These are phyloP conservation scores for Geranium incanum DNA, from an alignment of 441 rosid genomes.

Conservation along the genomic window DNA sequence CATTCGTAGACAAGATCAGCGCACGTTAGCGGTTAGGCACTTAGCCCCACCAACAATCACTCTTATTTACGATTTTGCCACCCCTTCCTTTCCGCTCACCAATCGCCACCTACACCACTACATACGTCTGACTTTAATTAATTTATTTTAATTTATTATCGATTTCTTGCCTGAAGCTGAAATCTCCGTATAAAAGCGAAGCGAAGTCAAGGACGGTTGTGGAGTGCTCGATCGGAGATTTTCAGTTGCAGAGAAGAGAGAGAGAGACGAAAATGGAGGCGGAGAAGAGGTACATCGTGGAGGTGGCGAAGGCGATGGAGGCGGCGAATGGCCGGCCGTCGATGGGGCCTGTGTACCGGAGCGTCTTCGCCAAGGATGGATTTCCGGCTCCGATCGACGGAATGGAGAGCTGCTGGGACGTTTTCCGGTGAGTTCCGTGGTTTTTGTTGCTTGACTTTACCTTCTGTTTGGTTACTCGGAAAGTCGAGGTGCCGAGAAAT, in stretches of 20 bases:
- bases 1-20: too few species aligned
- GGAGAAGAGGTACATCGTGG: slow-evolving; percentile 39
- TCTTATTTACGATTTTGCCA: too few species aligned
- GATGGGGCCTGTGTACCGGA: slow-evolving; percentile 72
- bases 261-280: slow-evolving; percentile 23
- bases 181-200: background rate
- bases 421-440: slow-evolving; percentile 51
- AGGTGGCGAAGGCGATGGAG: slow-evolving; percentile 59
- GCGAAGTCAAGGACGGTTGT: background rate
- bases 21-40: too few species aligned
- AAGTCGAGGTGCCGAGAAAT: background rate
- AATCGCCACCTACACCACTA: too few species aligned
- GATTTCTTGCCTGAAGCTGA: background rate
- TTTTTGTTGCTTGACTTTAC: background rate
- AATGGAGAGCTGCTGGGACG: slow-evolving; percentile 80
- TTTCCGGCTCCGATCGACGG: slow-evolving; percentile 60
- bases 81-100: too few species aligned
- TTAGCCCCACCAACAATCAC: too few species aligned
- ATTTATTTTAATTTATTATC: background rate
- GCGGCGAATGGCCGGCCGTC: slow-evolving; percentile 60
- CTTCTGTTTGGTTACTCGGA: slow-evolving; percentile 19
- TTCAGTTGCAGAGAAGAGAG: slow-evolving; percentile 7
- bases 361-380: slow-evolving; percentile 65
- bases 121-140: too few species aligned
- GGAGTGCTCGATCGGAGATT: background rate